phyloP scores from a whole-genome alignment of 2,329 filamentous ascomycete species.

The Dactylella cylindrospora region DNA sequence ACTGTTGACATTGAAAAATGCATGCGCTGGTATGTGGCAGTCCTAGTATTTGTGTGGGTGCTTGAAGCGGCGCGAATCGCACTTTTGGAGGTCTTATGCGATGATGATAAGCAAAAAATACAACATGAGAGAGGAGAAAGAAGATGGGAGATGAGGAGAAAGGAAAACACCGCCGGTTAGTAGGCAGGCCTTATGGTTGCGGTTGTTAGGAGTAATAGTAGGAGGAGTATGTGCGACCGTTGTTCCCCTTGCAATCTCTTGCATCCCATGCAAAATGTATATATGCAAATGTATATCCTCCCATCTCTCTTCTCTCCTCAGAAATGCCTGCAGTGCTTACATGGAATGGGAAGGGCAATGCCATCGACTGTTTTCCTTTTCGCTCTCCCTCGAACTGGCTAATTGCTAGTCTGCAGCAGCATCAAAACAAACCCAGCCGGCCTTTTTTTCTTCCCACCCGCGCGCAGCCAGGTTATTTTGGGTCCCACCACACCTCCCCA shows the following conservation, averaged over 20 bases:
- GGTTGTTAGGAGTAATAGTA: conserved; percentile 1
- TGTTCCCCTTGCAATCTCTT: conserved; percentile 17
- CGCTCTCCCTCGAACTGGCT: background rate
- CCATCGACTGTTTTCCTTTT: background rate
- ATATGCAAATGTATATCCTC: too few species aligned
- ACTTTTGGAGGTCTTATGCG: too few species aligned
- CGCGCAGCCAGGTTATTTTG: background rate
- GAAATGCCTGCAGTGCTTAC: too few species aligned
- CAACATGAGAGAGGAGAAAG: background rate
- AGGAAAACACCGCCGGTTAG: conserved; percentile 8
- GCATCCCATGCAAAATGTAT: conserved; percentile 2
- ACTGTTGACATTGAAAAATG: too few species aligned
- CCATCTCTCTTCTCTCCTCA: conserved; percentile 1
- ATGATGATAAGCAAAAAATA: background rate
- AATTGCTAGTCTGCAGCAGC: background rate
- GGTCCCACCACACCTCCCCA: too few species aligned
- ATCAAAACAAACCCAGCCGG: conserved; percentile 11
- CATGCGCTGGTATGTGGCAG: too few species aligned
- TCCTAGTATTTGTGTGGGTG: background rate
- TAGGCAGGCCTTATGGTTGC: conserved; percentile 4
- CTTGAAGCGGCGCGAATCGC: background rate
- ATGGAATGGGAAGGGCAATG: background rate
- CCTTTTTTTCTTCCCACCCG: background rate
- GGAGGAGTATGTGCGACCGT: background rate
- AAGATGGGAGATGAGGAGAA: background rate